Conservation (phyloP, 495 filamentous ascomycete species). For the Penicillium soppii region DNA sequence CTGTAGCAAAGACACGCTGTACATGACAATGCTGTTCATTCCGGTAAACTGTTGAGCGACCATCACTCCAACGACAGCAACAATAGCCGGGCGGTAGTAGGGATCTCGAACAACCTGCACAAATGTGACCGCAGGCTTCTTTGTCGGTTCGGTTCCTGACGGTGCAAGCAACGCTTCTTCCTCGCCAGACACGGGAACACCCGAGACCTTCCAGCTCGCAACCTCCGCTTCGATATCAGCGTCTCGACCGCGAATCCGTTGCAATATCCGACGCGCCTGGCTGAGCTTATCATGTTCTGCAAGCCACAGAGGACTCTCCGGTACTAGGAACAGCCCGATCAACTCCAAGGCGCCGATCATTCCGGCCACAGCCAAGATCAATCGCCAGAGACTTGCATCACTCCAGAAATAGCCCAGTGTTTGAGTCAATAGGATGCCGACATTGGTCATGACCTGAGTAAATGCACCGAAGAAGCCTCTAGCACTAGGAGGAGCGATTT, state of each 20-base stretch:
- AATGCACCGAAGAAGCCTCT: constrained; percentile 87
- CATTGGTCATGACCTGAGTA: constrained; percentile 90
- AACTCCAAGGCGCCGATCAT: constrained; percentile 64
- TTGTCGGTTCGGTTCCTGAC: constrained; percentile 23
- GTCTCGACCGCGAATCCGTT: constrained; percentile 69
- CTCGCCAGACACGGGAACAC: constrained; percentile 44
- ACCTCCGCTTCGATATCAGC: constrained; percentile 75
- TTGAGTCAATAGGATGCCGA: constrained; percentile 87
- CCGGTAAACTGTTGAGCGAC: constrained; percentile 87
- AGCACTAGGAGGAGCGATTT: constrained; percentile 75
- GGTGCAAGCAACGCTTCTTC: constrained; percentile 48
- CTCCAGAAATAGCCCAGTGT: constrained; percentile 84
- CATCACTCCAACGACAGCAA: constrained; percentile 90
- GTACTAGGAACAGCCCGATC: constrained; percentile 64
- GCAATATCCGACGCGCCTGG: constrained; percentile 63
- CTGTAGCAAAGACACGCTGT: constrained; percentile 84
- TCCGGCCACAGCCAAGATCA: constrained; percentile 75
- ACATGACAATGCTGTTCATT: constrained; percentile 98
- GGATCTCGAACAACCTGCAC: constrained; percentile 62
- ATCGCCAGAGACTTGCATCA: constrained; percentile 72
- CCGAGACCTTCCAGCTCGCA: constrained; percentile 53
- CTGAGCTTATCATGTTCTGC: constrained; percentile 63
- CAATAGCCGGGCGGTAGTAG: constrained; percentile 68
- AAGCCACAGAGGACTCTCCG: constrained; percentile 85
- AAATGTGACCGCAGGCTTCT: constrained; percentile 59